Base-by-base conservation (phyloP, 2,329 filamentous ascomycete species). In the Diaporthe aspalathi region DNA sequence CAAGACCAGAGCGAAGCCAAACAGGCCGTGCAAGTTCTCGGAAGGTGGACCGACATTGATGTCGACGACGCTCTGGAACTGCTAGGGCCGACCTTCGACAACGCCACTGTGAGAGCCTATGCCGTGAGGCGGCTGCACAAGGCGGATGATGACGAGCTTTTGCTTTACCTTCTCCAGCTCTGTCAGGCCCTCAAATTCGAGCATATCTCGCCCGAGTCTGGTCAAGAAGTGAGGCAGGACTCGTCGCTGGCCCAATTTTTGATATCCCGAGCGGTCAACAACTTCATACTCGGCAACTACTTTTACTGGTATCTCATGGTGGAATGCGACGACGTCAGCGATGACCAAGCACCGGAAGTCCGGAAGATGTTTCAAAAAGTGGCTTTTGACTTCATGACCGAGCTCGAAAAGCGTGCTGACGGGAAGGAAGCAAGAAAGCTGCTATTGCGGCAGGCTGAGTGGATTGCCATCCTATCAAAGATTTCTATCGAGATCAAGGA, bases 231-330 rank as follows among this genome's bases (percentile, higher is more conserved):
- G 52, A 85, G 87, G 0, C 87, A 90, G 57, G 92, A 96, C 76
- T 97, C 95, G 0, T 97, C 95, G 0, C 85, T 99, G 7, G 95
- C 95, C 2, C 90, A 89, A 29, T 99, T 99, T 78, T 86, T 99
- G 3, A 96, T 99, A 70, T 90, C 93, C 1, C 90, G 96, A 45
- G 97, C 96, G 4, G 92, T 93, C 17, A 90, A 92, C 73, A 98
- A 97, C 78, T 93, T 98, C 77, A 92, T 93, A 72, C 87, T 99
- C 1, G 96, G 95, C 38, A 99, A 97, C 79, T 97, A 97, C 82
- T 90, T 99, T 68, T 94, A 98, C 80, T 99, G 96, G 96, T 99
- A 98, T 80, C 87, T 99, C 2, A 98, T 98, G 91, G 96, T 99
- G 1, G 97, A 99, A 82, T 97, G 95, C 76, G 94, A 97, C 76